Conservation (phyloP, 2,329 filamentous ascomycete species). For the Alternaria dauci region DNA sequence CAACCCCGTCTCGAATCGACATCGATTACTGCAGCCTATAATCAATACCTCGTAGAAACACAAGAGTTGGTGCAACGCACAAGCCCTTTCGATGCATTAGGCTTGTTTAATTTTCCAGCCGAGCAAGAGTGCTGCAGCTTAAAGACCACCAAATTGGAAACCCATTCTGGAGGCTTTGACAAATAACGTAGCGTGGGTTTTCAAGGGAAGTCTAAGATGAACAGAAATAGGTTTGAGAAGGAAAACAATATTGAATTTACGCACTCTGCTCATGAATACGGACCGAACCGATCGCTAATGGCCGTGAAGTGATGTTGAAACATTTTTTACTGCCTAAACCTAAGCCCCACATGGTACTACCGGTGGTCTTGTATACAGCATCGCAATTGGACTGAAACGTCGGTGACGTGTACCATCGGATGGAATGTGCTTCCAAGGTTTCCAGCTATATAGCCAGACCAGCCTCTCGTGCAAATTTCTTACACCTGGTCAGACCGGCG, state of each 20-base stretch:
- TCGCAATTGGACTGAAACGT: no score
- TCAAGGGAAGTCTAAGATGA: background rate
- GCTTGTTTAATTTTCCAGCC: no score
- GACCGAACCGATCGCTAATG: no score
- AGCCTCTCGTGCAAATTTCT: no score
- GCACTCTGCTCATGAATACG: background rate
- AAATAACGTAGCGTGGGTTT: background rate
- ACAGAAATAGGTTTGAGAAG: background rate
- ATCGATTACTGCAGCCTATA: background rate
- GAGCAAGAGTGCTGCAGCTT: background rate
- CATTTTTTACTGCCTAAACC: no score
- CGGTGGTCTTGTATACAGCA: no score
- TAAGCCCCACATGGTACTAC: no score
- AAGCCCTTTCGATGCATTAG: no score
- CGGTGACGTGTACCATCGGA: background rate
- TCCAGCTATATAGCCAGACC: background rate
- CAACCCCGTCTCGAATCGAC: background rate
- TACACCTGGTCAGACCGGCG: no score
- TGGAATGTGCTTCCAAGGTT: background rate
- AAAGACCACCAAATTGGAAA: background rate
- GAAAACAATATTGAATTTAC: background rate
- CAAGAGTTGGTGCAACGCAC: background rate
- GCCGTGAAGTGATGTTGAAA: no score
- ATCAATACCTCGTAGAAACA: background rate
- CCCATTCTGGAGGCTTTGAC: background rate